Percentiles rank a stretch among this genome's conserved stretches.
Evolutionary conservation across 768 basidiomycete species (phyloP).

Genomic region (Termitomyces titanicus): DNA sequence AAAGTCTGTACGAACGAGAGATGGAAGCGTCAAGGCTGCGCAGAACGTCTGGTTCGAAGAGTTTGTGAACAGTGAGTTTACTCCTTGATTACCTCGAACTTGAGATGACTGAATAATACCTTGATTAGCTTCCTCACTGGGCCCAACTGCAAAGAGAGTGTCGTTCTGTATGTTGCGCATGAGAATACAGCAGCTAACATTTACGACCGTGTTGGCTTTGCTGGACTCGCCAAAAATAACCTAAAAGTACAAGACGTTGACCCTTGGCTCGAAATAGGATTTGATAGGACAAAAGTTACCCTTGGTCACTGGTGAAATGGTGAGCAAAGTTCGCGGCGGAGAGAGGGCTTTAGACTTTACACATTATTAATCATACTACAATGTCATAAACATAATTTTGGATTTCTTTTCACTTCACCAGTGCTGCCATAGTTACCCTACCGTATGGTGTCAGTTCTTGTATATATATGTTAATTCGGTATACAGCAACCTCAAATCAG

Average conservation of each 20-base stretch:
- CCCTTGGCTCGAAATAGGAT: slow-evolving; percentile 64
- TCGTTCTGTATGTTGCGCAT: slow-evolving; percentile 68
- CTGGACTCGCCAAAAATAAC: slow-evolving; percentile 37
- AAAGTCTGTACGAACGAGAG: slow-evolving; percentile 63
- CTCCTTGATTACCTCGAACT: background rate
- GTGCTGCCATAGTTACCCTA: background rate
- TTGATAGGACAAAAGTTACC: slow-evolving; percentile 38
- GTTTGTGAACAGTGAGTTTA: slow-evolving; percentile 52
- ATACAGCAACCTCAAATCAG: background rate
- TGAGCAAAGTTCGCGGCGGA: background rate
- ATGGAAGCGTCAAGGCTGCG: slow-evolving; percentile 54
- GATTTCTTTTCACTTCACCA: background rate
- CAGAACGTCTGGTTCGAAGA: slow-evolving; percentile 55
- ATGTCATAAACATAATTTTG: background rate
- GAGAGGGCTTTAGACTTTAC: background rate
- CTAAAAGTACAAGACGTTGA: slow-evolving; percentile 37
- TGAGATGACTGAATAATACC: slow-evolving; percentile 13
- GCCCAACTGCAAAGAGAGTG: slow-evolving; percentile 32
- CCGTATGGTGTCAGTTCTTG: background rate
- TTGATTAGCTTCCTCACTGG: slow-evolving; percentile 23
- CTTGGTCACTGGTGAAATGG: slow-evolving; percentile 65
- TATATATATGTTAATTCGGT: background rate
- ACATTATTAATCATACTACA: background rate
- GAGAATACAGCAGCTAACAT: slow-evolving; percentile 52
- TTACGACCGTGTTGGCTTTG: slow-evolving; percentile 66